Conservation (phyloP, 176 grass and related monocot genomes). For the Eragrostis nindensis region DNA sequence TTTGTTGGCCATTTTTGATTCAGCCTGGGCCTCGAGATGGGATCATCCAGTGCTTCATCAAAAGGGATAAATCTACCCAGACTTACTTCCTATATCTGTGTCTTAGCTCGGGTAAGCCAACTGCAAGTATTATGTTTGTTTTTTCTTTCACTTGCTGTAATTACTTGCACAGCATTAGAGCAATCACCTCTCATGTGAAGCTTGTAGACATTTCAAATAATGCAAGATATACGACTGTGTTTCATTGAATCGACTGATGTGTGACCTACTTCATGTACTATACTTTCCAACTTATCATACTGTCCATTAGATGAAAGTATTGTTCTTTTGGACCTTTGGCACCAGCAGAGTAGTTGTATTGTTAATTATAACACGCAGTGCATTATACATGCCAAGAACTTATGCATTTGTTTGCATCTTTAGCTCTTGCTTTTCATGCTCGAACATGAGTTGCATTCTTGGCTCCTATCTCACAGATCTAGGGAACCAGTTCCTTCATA, state of each 20-base stretch:
- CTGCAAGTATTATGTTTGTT: constrained; percentile 33
- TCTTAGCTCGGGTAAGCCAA: constrained; percentile 76
- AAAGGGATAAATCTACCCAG: constrained; percentile 87
- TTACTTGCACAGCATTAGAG: constrained; percentile 11
- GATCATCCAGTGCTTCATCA: constrained; percentile 89
- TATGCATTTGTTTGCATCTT: constrained; percentile 16
- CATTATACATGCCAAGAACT: background rate
- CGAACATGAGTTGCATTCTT: constrained; percentile 5
- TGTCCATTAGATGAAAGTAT: background rate
- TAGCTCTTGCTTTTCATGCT: constrained; percentile 14
- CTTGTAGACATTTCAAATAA: constrained; percentile 17
- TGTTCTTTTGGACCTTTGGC: background rate
- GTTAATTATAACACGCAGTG: constrained; percentile 5
- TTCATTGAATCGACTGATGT: background rate
- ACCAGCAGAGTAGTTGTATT: background rate
- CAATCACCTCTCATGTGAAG: background rate
- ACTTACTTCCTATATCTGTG: constrained; percentile 89
- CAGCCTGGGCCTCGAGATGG: constrained; percentile 84
- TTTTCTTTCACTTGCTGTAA: background rate
- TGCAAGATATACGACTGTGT: background rate
- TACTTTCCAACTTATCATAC: constrained; percentile 2
- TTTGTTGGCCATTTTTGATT: constrained; percentile 14
- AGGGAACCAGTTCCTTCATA: background rate
- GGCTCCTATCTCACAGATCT: constrained; percentile 10
- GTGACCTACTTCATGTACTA: background rate